Evolutionary conservation across 2,329 filamentous ascomycete species (phyloP), one percentile per base, ranked within the genome.

Genomic region (Pseudocercospora musae): DNA sequence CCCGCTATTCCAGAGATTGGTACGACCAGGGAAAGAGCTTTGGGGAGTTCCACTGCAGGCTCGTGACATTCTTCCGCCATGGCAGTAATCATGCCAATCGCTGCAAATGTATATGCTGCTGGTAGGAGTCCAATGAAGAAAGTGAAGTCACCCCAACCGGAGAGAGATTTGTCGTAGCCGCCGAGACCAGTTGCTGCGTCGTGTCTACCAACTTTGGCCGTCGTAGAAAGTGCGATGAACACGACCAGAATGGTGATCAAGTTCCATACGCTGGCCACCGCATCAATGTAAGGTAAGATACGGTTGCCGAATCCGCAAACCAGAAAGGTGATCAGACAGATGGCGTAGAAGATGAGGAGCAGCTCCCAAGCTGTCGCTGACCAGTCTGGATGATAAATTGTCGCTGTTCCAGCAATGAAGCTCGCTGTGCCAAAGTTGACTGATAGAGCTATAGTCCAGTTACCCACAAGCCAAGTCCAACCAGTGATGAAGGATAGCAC

Each of bases 1-100:
- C 83, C 84, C 0, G 81, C 80, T 6, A 40, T 13, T 40, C 37
- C 37, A 8, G 37, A 40, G 37, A 40, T 40, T n/a, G 37, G 15
- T 6, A 40, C 37, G 6, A 40, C 37, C 15, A 40, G 37, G 15
- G 37, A 40, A 40, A 40, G 37, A 2, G 37, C 37, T 18, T 40
- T 40, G 15, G 37, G 37, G 6, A 40, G 37, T 40, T 40, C 37
- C 37, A 40, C 37, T 40, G 37, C 37, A 40, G 37, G 37, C 13
- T 40, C 37, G 37, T 40, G 37, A 40, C 37, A 40, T 9, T 40
- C 37, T 40, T 40, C 37, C 4, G 37, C 37, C 37, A 40, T 40
- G 5, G 18, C 37, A 4, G 37, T 40, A 18, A 40, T 40, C 37
- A 40, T 40, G 37, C 37, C 37, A 4, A 40, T 40, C 15, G 37